Conservation (phyloP, 352 stramenopile species). For the Pythium vanterpoolii region DNA sequence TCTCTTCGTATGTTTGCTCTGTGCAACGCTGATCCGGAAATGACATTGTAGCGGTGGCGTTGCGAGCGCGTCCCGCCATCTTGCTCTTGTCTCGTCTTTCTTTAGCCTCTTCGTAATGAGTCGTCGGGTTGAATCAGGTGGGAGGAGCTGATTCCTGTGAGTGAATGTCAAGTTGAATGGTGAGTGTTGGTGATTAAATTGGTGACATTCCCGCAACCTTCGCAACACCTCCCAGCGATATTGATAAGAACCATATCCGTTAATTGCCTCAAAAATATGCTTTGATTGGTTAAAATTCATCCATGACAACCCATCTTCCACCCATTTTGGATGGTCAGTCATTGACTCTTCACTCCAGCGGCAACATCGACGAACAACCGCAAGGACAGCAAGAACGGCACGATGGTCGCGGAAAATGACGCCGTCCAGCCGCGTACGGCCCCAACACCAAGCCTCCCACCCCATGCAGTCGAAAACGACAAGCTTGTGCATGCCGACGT, state of each 20-base stretch:
- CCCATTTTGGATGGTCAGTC: constrained; percentile 7
- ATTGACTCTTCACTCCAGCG: not conserved
- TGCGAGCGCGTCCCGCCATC: too few relatives aligned
- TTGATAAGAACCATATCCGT: constrained; percentile 3
- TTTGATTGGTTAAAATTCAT: not conserved
- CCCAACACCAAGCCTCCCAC: not conserved
- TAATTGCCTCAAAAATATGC: not conserved
- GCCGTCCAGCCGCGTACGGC: not conserved
- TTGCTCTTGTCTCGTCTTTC: too few relatives aligned
- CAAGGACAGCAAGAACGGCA: not conserved
- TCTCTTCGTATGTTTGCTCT: not conserved
- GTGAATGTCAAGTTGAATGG: not conserved
- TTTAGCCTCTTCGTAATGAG: too few relatives aligned
- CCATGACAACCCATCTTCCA: not conserved
- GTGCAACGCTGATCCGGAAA: constrained; percentile 2
- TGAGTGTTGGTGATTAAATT: not conserved
- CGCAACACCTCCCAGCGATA: too few relatives aligned
- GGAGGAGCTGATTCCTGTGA: not conserved
- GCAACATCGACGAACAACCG: not conserved
- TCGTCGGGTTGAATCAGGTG: too few relatives aligned
- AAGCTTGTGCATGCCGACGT: constrained; percentile 7
- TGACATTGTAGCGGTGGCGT: not conserved
- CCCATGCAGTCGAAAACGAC: not conserved
- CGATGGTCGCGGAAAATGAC: constrained; percentile 18
- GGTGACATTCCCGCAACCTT: not conserved